phyloP scores from a whole-genome alignment of 371 early-diverging fungal genomes.

The Apophysomyces sp. region DNA sequence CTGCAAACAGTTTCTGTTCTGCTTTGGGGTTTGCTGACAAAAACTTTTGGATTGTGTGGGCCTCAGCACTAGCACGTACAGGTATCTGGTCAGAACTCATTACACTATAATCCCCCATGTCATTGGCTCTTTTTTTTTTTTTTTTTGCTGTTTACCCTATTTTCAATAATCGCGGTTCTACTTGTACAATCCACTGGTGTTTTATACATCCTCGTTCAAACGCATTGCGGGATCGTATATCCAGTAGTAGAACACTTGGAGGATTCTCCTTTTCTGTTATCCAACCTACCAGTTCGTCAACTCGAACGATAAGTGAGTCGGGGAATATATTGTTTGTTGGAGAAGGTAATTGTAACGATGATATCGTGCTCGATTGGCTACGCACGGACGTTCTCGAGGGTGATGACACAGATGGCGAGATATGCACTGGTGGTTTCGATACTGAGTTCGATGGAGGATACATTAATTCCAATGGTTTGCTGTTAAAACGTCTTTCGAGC shows the following conservation, averaged over 20 bases:
- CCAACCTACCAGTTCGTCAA: slow-evolving; percentile 34
- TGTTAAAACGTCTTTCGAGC: slow-evolving; percentile 4
- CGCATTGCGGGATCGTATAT: slow-evolving; percentile 66
- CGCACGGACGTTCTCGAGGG: not conserved
- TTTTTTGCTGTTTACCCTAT: slow-evolving; percentile 57
- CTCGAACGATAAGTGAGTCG: slow-evolving; percentile 21
- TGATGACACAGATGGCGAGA: not conserved
- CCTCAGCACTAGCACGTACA: slow-evolving; percentile 21
- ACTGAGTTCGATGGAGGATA: not conserved
- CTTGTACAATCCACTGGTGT: slow-evolving; percentile 64
- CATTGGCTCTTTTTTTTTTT: too few relatives aligned
- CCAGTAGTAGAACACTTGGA: slow-evolving; percentile 65
- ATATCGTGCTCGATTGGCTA: not conserved
- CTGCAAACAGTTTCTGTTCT: slow-evolving; percentile 57
- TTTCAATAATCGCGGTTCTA: slow-evolving; percentile 68
- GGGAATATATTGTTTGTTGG: slow-evolving; percentile 22
- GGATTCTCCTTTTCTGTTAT: slow-evolving; percentile 29
- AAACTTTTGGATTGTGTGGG: slow-evolving; percentile 35
- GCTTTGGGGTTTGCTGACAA: slow-evolving; percentile 33
- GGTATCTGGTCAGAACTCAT: not conserved
- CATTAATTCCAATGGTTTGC: too few relatives aligned
- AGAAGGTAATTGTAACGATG: slow-evolving; percentile 7
- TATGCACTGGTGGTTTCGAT: not conserved
- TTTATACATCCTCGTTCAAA: slow-evolving; percentile 70
- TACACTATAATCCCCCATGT: not conserved